phyloP scores from a whole-genome alignment of 2,329 filamentous ascomycete genomes.

The Colletotrichum nymphaeae region DNA sequence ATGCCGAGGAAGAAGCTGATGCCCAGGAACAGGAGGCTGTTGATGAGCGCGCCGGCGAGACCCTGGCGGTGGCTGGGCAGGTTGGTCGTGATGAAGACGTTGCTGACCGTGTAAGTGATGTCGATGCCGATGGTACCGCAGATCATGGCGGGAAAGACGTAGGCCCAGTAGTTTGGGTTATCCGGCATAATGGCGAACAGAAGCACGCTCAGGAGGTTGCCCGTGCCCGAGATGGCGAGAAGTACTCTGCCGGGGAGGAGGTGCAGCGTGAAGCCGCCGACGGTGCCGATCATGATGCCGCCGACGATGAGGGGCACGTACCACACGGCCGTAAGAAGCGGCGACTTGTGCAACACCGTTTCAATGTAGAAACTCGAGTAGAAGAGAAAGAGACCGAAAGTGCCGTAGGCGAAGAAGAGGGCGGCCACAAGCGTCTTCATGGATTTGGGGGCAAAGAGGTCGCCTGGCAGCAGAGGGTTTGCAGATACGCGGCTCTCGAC shows the following conservation, averaged over 20 bases:
- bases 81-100: conserved; percentile 81
- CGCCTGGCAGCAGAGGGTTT: conserved; percentile 70
- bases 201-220: conserved; percentile 67
- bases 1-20: conserved; percentile 79
- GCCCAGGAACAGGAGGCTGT: conserved; percentile 76
- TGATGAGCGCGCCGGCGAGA: conserved; percentile 77
- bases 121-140: conserved; percentile 80
- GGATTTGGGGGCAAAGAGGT: conserved; percentile 71
- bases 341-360: conserved; percentile 66
- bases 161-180: conserved; percentile 77
- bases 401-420: conserved; percentile 71
- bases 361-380: conserved; percentile 75
- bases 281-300: conserved; percentile 72
- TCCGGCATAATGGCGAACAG: conserved; percentile 74
- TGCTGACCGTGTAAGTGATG: conserved; percentile 79
- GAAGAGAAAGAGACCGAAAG: conserved; percentile 70
- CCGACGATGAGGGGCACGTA: conserved; percentile 75
- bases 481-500: conserved; percentile 71
- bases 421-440: conserved; percentile 68
- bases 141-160: conserved; percentile 77
- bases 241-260: conserved; percentile 71
- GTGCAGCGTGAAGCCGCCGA: conserved; percentile 76
- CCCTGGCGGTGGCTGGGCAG: conserved; percentile 76
- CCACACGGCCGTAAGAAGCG: conserved; percentile 75
- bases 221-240: conserved; percentile 69